phyloP scores from a whole-genome alignment of 257 asterid genomes.

The Gentiana macrophylla region DNA sequence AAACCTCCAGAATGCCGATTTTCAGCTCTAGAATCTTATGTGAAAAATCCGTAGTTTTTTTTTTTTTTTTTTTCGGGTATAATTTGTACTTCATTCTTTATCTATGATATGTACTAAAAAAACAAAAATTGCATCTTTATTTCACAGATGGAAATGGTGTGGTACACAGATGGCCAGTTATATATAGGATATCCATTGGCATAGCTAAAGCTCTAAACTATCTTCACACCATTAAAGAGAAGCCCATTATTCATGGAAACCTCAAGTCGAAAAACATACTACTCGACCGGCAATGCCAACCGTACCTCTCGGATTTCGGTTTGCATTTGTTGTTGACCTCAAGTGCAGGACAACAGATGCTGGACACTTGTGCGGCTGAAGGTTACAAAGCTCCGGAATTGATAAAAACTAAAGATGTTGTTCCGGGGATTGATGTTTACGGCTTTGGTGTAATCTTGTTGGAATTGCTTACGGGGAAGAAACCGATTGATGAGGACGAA shows the following conservation, averaged over 20 bases:
- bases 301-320: constrained; percentile 70
- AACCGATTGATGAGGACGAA: constrained; percentile 38
- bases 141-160: constrained; percentile 51
- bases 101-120: neutral
- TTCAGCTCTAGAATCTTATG: too few species aligned
- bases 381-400: constrained; percentile 82
- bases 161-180: constrained; percentile 58
- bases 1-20: too few species aligned
- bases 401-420: constrained; percentile 65
- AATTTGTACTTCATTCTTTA: neutral
- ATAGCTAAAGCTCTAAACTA: constrained; percentile 53
- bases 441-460: constrained; percentile 72
- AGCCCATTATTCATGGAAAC: constrained; percentile 77
- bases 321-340: constrained; percentile 59
- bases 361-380: constrained; percentile 50
- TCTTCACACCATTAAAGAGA: constrained; percentile 46
- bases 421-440: constrained; percentile 57
- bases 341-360: constrained; percentile 57
- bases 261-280: constrained; percentile 68
- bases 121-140: constrained; percentile 4
- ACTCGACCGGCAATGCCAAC: constrained; percentile 41
- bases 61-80: too few species aligned
- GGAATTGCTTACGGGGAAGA: constrained; percentile 64
- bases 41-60: too few species aligned
- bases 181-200: constrained; percentile 54